phyloP scores from a whole-genome alignment of 805 yeast genomes.

The Candida boleticola region DNA sequence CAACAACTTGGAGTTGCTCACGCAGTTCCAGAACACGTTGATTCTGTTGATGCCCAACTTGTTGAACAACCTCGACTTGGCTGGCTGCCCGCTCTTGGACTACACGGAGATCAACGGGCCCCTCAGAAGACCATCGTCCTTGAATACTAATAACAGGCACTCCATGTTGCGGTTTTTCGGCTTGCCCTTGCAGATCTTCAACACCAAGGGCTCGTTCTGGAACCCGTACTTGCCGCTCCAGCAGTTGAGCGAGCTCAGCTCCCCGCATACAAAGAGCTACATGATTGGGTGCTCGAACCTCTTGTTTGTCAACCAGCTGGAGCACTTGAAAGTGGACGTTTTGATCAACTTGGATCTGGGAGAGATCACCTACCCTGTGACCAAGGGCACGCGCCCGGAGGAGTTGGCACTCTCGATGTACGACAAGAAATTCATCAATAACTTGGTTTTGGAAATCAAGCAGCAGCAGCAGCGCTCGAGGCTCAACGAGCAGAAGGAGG shows the following conservation, averaged over 20 bases:
- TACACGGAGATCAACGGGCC: conserved; percentile 49
- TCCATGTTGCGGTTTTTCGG: conserved; percentile 82
- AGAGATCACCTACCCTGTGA: conserved; percentile 44
- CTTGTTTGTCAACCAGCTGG: conserved; percentile 62
- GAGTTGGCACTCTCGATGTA: conserved; percentile 33
- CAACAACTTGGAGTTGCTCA: conserved; percentile 73
- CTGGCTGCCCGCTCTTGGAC: conserved; percentile 73
- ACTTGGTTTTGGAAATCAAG: conserved; percentile 49
- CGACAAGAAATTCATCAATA: conserved; percentile 76
- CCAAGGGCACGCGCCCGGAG: conserved; percentile 16
- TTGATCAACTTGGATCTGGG: conserved; percentile 67
- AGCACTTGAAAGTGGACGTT: conserved; percentile 61
- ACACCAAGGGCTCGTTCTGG: conserved; percentile 77
- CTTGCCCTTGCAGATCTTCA: conserved; percentile 81
- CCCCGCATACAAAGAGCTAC: conserved; percentile 57
- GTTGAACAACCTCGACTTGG: conserved; percentile 66
- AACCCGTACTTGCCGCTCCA: conserved; percentile 94
- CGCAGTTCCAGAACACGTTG: conserved; percentile 79
- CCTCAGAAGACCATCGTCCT: conserved; percentile 58
- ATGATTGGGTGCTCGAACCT: conserved; percentile 88
- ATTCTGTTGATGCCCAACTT: conserved; percentile 82
- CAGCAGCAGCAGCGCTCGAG: conserved; percentile 20
- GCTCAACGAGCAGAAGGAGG: conserved; percentile 39
- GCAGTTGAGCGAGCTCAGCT: conserved; percentile 72
- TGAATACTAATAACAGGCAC: conserved; percentile 73